Evolutionary conservation across 2,329 filamentous ascomycete genomes (phyloP), one percentile per base, ranked within the genome.

Genomic region (Clonostachys solani): DNA sequence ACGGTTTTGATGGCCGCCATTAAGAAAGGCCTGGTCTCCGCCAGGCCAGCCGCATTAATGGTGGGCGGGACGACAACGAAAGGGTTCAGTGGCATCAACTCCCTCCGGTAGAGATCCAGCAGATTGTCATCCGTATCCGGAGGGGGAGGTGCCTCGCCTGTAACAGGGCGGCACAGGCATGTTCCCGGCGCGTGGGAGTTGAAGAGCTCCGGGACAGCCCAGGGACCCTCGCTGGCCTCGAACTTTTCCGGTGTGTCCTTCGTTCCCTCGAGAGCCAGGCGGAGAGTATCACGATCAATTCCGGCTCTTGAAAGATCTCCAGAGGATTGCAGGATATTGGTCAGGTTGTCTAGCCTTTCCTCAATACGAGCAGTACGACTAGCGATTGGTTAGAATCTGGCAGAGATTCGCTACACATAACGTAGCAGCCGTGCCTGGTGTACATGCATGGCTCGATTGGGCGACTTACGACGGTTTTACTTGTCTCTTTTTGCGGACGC

Each of bases 321-420:
- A 3, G 66, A 66, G 2, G 72, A 69, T 34, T 70, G 69, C 3
- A 78, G 62, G 0, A 75, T 61, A 44, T 72, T 71, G 18, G 77
- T 69, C 2, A 78, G 63, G 16, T 71, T 73, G 50, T 78, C 74
- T 8, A 78, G 58, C 7, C 70, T 66, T 47, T 76, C 68, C 49
- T 77, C 74, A 13, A 78, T 69, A 48, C 76, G 73, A 1, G 71
- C 68, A 4, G 74, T 77, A 54, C 66, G 69, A 13, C 74, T 78
- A 47, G 37, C 16, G 5, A 29, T 9, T 29, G 35, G n/a, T n/a
- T n/a, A 12, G 18, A 16, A 6, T 46, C 23, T 29, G 23, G 23
- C 23, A 4, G 9, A 29, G 8, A 29, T 29, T 29, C 23, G 23
- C 23, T 29, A 10, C 23, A 29, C 9, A 29, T 4, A 4, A 29